Base-by-base conservation (phyloP, 192 early-diverging fungal species). In the Umbelopsis sp. region DNA sequence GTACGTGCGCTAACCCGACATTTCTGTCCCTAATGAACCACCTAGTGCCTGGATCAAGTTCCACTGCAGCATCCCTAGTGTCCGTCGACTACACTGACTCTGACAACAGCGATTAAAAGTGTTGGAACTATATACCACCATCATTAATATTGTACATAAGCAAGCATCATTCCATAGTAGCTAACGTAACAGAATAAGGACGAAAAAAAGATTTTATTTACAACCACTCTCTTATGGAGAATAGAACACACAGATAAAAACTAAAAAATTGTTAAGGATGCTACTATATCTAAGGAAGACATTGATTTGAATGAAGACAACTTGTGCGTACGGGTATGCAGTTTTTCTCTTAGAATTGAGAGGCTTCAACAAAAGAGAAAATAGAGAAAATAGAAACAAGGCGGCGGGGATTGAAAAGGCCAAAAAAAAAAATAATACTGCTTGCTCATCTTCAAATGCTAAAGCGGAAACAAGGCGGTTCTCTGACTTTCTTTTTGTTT, bases 401-500 rank as follows among this genome's bases (percentile, higher is more conserved):
- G 38, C 38, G 44, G 17, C 21, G 68, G 25, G 29, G 26, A n/a
- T 12, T 25, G 34, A 43, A 49, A 43, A 66, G 32, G 17, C n/a
- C 21, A 16, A 22, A 47, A 29, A 47, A 26, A 49, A 45, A 68
- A 45, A 68, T n/a, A n/a, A n/a, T 47, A 11, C 12, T 41, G 38
- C 47, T 49, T 49, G 47, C 47, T 62, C 56, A 62, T 29, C 56
- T 34, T 62, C 56, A 62, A 62, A 62, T 62, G 56, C 25, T 1
- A 29, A 1, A 53, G 24, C 52, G 24, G 26, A 53, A n/a, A 53
- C 8, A 26, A 24, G 26, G 26, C 22, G 25, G 10, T 29, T 26
- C 3, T 4, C 24, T 1, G 5, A 11, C 36, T 8, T 38, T 8
- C 22, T 26, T 53, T 26, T 26, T 26, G 12, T 26, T 53, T 53